Base-by-base conservation (phyloP, 495 filamentous ascomycete species). In the Polyplosphaeria fusca region DNA sequence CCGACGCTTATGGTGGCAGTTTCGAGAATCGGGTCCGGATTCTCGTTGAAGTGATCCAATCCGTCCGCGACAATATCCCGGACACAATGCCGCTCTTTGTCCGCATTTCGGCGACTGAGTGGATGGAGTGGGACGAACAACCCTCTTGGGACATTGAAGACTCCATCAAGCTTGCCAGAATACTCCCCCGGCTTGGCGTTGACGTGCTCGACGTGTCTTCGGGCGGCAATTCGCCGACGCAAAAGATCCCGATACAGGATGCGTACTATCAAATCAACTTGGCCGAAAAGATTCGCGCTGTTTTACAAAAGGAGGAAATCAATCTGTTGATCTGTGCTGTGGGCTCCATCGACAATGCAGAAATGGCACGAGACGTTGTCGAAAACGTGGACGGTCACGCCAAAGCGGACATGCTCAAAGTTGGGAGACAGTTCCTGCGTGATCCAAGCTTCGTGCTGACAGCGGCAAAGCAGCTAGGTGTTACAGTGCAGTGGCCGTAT, bases 151-250 rank as follows among this genome's bases (percentile, higher is more conserved):
- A 71, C 5, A 39, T 78, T 7, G 74, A 76, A 25, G 76, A 84
- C 46, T 78, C 80, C 0, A 71, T 81, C 16, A 66, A 67, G 4
- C 71, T 87, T 4, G 81, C 80, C 4, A 57, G 61, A 41, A 52
- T 73, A 2, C 70, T 87, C 1, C 77, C 77, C 0, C 68, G 75
- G 32, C 69, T 67, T 9, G 82, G 82, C 9, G 71, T 87, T 23
- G 85, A 87, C 60, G 61, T 86, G 20, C 58, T 88, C 18, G 85
- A 88, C 63, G 77, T 87, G 24, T 80, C 76, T 42, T 75, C 71
- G 7, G 86, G 81, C 19, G 85, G 82, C 16, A 74, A 79, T 14
- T 76, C 87, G 59, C 58, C 75, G 0, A 67, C 64, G n/a, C 84
- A 88, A 70, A 80, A 83, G 65, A 70, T 86, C 42, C 73, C 77